phyloP scores from a whole-genome alignment of 495 filamentous ascomycete species.

The Rusavskia elegans region DNA sequence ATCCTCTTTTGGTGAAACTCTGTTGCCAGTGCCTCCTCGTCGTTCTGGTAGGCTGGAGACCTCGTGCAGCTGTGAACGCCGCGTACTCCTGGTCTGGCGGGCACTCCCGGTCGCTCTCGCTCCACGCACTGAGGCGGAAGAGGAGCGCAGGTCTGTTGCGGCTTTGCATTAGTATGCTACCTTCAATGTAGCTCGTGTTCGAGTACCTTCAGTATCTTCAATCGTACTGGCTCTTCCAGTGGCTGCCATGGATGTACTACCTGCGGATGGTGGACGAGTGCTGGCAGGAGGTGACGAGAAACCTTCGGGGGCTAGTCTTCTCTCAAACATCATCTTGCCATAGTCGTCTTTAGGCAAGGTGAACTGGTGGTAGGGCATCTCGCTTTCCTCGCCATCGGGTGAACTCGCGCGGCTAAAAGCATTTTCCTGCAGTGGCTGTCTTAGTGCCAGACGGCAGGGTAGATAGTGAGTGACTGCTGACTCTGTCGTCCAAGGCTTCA shows the following conservation, averaged over 20 bases:
- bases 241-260: conserved; percentile 13
- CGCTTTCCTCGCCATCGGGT: conserved; percentile 40
- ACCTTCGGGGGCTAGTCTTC: conserved; percentile 43
- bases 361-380: conserved; percentile 51
- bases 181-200: neutral
- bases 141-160: conserved; percentile 29
- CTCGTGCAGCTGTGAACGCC: conserved; percentile 26
- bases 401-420: conserved; percentile 37
- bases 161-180: conserved; percentile 1
- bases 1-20: conserved; percentile 10
- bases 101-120: conserved; percentile 24
- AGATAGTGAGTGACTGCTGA: conserved; percentile 16
- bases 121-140: conserved; percentile 30
- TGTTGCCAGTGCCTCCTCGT: conserved; percentile 9
- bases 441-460: neutral
- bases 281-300: conserved; percentile 40
- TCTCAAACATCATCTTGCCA: conserved; percentile 55
- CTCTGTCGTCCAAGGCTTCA: conserved; percentile 74
- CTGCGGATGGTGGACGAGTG: conserved; percentile 19
- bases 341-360: conserved; percentile 64
- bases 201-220: conserved; percentile 38
- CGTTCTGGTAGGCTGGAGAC: conserved; percentile 20
- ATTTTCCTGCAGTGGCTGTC: conserved; percentile 24
- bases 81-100: conserved; percentile 21
- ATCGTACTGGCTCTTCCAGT: conserved; percentile 29